Conservation (phyloP, 345 rosid species). For the Eutrema yunnanense region DNA sequence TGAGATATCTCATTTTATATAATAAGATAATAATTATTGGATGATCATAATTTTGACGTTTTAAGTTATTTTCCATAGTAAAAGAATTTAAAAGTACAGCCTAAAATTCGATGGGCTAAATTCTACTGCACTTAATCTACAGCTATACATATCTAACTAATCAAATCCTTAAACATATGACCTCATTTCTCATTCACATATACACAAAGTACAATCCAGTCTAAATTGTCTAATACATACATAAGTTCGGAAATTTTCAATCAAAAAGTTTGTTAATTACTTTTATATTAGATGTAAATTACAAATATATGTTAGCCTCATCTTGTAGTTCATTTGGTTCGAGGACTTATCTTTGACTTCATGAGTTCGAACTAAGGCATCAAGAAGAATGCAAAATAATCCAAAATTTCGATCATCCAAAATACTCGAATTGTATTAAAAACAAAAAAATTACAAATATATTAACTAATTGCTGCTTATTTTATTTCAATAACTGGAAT, state of each 20-base stretch:
- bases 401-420: neutral
- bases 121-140: neutral
- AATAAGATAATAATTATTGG: too few species aligned
- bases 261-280: neutral
- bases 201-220: neutral
- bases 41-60: too few species aligned
- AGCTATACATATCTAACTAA: neutral
- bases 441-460: neutral
- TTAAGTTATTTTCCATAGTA: neutral
- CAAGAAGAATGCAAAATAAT: too few species aligned
- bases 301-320: too few species aligned
- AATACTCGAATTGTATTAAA: neutral
- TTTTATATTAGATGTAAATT: too few species aligned
- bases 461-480: neutral
- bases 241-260: too few species aligned
- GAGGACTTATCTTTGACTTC: too few species aligned
- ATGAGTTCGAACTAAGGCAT: too few species aligned
- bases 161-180: neutral
- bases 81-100: neutral
- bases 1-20: too few species aligned
- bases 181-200: neutral
- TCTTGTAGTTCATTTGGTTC: too few species aligned
- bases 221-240: neutral
- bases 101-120: neutral
- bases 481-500: constrained; percentile 8